Conservation (phyloP, 2,329 filamentous ascomycete species). For the Exophiala oligosperma region DNA sequence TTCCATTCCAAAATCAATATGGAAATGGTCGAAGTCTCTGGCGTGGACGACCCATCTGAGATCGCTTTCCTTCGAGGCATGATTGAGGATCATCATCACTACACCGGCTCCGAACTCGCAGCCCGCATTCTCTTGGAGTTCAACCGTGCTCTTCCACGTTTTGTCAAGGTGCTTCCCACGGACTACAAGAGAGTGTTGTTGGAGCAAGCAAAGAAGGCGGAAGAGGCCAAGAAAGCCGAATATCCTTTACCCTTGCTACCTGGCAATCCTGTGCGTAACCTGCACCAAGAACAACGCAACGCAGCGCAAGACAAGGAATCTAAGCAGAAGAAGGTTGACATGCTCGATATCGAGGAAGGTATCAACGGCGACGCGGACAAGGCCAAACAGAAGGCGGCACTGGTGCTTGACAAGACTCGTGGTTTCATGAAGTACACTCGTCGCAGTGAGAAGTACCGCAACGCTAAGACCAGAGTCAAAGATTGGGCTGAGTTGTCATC, state of each 20-base stretch:
- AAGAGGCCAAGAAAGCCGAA: conserved; percentile 79
- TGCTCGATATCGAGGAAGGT: conserved; percentile 88
- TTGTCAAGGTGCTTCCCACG: conserved; percentile 88
- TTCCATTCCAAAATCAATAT: conserved; percentile 93
- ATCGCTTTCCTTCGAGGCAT: conserved; percentile 87
- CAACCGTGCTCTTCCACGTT: conserved; percentile 82
- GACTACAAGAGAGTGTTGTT: conserved; percentile 93
- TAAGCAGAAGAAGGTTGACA: conserved; percentile 68
- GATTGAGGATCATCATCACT: conserved; percentile 96
- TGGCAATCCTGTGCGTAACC: conserved; percentile 58
- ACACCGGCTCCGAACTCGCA: conserved; percentile 92
- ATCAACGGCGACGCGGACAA: conserved; percentile 72
- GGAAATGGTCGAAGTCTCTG: conserved; percentile 92
- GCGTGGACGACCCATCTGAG: conserved; percentile 80
- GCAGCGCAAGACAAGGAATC: conserved; percentile 61
- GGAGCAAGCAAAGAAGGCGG: conserved; percentile 83
- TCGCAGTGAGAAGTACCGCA: conserved; percentile 89
- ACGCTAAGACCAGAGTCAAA: conserved; percentile 77
- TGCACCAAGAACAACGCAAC: conserved; percentile 56
- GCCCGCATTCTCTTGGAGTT: conserved; percentile 95
- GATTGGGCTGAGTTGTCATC: conserved; percentile 92
- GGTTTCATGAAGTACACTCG: conserved; percentile 98
- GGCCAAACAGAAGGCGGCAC: conserved; percentile 84
- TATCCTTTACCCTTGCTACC: conserved; percentile 78
- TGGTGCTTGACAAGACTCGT: conserved; percentile 95